Evolutionary conservation across 2,329 filamentous ascomycete genomes (phyloP), one percentile per base, ranked within the genome.

Genomic region (Sporothrix euskadiensis): DNA sequence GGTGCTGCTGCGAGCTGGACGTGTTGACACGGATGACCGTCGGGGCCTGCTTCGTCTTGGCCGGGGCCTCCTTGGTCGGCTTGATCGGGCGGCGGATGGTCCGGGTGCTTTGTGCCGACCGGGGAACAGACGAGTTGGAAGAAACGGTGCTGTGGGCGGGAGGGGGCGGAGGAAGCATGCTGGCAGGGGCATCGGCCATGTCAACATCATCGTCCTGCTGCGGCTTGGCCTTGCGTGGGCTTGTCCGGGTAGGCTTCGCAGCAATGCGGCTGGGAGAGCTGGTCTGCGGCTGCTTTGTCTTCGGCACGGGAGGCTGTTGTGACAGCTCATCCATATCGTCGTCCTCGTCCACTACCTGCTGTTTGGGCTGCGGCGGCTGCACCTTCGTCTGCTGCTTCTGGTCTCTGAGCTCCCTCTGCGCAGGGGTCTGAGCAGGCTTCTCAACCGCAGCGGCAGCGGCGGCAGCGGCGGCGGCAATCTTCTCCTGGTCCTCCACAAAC

Each of bases 21-120:
- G 89, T 90, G 76, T 91, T 92, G 74, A 93, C 90, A 73, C 88
- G 88, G 77, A 92, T 94, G 73, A 91, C 88, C 3, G 92, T 93
- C 8, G 90, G 92, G 0, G 88, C 88, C 74, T 90, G 89, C 79
- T 90, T 93, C 0, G 85, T 79, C 79, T 91, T 92, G 12, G 81
- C 76, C 3, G 84, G 76, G 0, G 84, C 78, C 56, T 92, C 89
- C 78, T 91, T 91, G 9, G 85, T 85, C 1, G 90, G 89, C 77
- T 88, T 91, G 3, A 87, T 78, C 0, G 89, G 89, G 71, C 90
- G 85, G 78, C 89, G 89, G 73, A 86, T 81, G 59, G 88, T 86
- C 69, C 84, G 86, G 68, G 80, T 84, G 73, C 10, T 75, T 87
- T 88, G 77, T 82, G 86, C 80, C 39, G 87, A 83, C 73, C 88